Percentiles rank a stretch among this genome's conserved stretches.
Conservation (phyloP, 106 monocot species). For the Allium fistulosum region DNA sequence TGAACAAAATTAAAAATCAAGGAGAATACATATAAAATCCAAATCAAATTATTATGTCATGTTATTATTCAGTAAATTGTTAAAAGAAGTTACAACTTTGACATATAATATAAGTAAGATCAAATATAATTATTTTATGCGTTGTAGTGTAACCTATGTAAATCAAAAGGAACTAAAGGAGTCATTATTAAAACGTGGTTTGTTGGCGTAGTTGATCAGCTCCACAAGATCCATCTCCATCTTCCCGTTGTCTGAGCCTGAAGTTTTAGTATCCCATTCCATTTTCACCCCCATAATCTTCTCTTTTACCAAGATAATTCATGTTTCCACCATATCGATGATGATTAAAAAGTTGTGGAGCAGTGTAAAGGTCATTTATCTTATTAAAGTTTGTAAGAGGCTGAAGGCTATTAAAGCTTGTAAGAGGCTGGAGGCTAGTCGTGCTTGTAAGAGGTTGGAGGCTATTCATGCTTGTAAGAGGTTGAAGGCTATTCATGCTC, state of each 20-base stretch:
- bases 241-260: no score
- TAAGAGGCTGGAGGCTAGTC: no score
- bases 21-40: no score
- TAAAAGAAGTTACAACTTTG: no score
- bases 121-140: no score
- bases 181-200: no score
- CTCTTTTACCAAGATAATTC: background rate
- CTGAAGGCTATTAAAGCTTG: background rate
- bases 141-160: no score
- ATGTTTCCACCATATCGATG: background rate
- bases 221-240: constrained; percentile 10
- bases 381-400: background rate
- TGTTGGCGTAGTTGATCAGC: background rate
- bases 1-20: no score
- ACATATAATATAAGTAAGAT: no score
- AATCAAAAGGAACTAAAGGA: no score
- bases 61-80: no score
- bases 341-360: background rate
- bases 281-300: background rate
- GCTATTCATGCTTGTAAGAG: background rate
- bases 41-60: no score
- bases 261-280: background rate
- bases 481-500: background rate
- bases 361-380: background rate
- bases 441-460: background rate